Percentiles rank a stretch among this genome's conserved stretches.
Conservation (phyloP, 495 filamentous ascomycete genomes). For the Xylaria cubensis region DNA sequence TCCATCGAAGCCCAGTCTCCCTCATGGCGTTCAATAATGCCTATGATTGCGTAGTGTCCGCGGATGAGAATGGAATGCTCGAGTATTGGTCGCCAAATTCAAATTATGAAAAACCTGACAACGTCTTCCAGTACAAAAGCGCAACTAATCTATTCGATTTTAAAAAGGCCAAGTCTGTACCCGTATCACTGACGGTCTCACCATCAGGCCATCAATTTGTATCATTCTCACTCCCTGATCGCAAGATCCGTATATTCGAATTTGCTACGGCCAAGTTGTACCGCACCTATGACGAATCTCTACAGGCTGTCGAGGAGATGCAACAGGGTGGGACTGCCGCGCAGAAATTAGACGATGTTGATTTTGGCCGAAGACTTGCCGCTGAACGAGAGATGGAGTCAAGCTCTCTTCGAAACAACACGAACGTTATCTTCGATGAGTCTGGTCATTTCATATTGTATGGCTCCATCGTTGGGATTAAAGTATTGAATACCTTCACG, state of each 20-base stretch:
- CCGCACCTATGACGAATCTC: slow-evolving; percentile 92
- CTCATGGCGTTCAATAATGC: slow-evolving; percentile 88
- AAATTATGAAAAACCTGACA: slow-evolving; percentile 87
- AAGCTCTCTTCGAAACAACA: slow-evolving; percentile 65
- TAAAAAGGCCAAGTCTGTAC: slow-evolving; percentile 89
- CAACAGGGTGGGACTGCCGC: slow-evolving; percentile 87
- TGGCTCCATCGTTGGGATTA: slow-evolving; percentile 87
- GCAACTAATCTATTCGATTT: slow-evolving; percentile 95
- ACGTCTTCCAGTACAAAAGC: slow-evolving; percentile 90
- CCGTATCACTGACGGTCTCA: slow-evolving; percentile 84
- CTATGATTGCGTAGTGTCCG: slow-evolving; percentile 88
- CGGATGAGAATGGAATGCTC: slow-evolving; percentile 90
- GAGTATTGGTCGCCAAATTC: slow-evolving; percentile 91
- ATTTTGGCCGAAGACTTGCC: slow-evolving; percentile 89
- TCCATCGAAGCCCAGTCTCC: slow-evolving; percentile 80
- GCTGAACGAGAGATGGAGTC: slow-evolving; percentile 85
- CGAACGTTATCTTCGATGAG: slow-evolving; percentile 93
- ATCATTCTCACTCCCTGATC: slow-evolving; percentile 91
- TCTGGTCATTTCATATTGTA: slow-evolving; percentile 95
- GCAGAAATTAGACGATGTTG: slow-evolving; percentile 81
- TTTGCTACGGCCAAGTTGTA: slow-evolving; percentile 87
- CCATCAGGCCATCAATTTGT: slow-evolving; percentile 85
- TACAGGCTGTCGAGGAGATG: slow-evolving; percentile 86
- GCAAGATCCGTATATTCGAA: slow-evolving; percentile 90
- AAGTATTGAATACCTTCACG: slow-evolving; percentile 93